Evolutionary conservation across 129 eudicot genomes (phyloP), one percentile per base, ranked within the genome.

Genomic region (Chrysanthemum makinoi): DNA sequence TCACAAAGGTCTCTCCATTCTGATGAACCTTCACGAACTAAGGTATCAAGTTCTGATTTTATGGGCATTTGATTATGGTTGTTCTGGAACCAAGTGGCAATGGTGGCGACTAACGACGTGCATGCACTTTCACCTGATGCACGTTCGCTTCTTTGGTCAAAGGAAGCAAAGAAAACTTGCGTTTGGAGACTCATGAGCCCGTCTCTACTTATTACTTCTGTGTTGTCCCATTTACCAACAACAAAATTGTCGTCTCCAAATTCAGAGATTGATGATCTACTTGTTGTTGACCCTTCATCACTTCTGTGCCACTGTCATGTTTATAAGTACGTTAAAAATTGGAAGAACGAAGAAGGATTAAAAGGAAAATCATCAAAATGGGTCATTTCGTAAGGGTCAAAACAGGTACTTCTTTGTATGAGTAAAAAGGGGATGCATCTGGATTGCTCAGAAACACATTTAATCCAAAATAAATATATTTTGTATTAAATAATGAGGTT

Each of bases 51-150:
- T 66, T 85, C 84, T 28, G 87, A 85, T 73, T 84, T 87, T n/a
- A 77, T 63, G 20, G 87, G 93, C 85, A 87, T 77, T 43, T 76
- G 80, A n/a, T 73, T 58, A 60, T 6, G 47, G 67, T 81, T 81
- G 19, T 72, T 72, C 28, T 81, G 89, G 74, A 87, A 66, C 86
- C 86, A 84, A 66, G 74, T 67, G 17, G 93, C 89, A 3, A 87
- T 84, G 77, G 70, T 87, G 68, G 87, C 85, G 6, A 79, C 87
- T 50, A 87, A 76, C 9, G 82, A 65, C 4, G 92, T 84, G 80
- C 92, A 87, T 3, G 92, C 92, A 55, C 92, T 84, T 47, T 84
- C 85, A 18, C 92, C 92, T 0, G 81, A 85, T 13, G 89, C 92
- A 8, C 74, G 64, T 68, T 79, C 84, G 28, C 81, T 83, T 59